Evolutionary conservation across 1,284 basidiomycete genomes (phyloP).

Genomic region (Bondarzewia mesenterica): DNA sequence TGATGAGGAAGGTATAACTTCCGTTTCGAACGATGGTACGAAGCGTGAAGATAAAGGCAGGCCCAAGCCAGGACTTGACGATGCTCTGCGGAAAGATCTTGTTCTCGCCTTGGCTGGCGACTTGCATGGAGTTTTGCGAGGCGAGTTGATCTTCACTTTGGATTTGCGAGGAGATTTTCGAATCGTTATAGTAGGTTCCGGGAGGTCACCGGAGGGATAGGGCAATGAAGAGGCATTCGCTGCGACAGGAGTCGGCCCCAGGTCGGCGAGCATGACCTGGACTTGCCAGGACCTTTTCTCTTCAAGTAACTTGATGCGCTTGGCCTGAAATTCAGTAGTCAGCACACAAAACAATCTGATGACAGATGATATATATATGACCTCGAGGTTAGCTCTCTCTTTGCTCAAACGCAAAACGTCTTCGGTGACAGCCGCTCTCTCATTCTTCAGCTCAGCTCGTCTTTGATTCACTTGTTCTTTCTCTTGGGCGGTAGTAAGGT

Average conservation of each 20-base stretch:
- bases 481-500: constrained; percentile 51
- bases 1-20: constrained; percentile 44
- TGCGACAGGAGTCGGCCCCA: constrained; percentile 2
- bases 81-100: constrained; percentile 25
- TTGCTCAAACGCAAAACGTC: constrained; percentile 54
- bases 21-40: constrained; percentile 57
- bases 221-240: constrained; percentile 6
- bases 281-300: constrained; percentile 62
- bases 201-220: constrained; percentile 2
- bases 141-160: constrained; percentile 22
- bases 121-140: constrained; percentile 33
- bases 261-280: constrained; percentile 34
- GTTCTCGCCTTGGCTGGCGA: constrained; percentile 30
- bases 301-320: constrained; percentile 53
- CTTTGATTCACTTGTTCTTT: constrained; percentile 41
- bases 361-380: constrained; percentile 21
- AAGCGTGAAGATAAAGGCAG: constrained; percentile 17
- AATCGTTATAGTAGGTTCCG: background rate
- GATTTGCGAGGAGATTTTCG: constrained; percentile 14
- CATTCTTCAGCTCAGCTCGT: constrained; percentile 53
- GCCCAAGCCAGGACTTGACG: constrained; percentile 26
- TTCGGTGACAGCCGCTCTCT: constrained; percentile 59
- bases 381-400: constrained; percentile 65
- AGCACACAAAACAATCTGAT: background rate
- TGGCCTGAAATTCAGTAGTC: constrained; percentile 33